Conservation (phyloP, 2,329 filamentous ascomycete genomes). For the Hysterium pulicare region DNA sequence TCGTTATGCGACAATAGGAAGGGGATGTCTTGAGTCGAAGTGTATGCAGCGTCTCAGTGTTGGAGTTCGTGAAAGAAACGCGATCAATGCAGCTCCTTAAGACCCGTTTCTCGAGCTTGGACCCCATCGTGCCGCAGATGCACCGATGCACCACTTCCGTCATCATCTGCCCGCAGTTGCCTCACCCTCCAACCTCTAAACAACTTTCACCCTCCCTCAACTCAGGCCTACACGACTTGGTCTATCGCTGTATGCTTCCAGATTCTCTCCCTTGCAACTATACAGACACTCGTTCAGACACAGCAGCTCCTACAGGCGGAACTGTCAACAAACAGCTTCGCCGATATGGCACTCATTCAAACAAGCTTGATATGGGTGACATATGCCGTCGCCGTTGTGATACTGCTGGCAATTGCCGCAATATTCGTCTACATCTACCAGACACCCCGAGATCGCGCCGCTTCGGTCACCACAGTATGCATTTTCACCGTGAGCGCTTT, state of each 20-base stretch:
- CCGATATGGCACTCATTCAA: slow-evolving; percentile 72
- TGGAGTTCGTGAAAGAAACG: not conserved
- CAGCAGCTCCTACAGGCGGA: not conserved
- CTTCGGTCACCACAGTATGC: slow-evolving; percentile 76
- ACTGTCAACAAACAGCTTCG: slow-evolving; percentile 5
- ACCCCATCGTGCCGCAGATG: too few species aligned
- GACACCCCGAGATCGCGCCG: slow-evolving; percentile 78
- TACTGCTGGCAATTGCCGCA: slow-evolving; percentile 73
- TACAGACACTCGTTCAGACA: not conserved
- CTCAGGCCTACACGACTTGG: not conserved
- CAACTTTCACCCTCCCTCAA: slow-evolving; percentile 1
- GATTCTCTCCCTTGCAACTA: not conserved
- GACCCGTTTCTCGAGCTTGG: not conserved
- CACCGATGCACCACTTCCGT: not conserved
- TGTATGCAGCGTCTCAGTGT: not conserved
- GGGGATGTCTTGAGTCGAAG: not conserved
- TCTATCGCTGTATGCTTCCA: not conserved
- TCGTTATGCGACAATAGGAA: not conserved
- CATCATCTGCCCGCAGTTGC: not conserved
- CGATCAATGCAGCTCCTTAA: not conserved
- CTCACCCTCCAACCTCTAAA: not conserved
- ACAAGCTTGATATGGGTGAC: slow-evolving; percentile 92
- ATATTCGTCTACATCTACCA: slow-evolving; percentile 93
- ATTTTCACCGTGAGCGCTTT: slow-evolving; percentile 83
- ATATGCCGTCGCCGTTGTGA: slow-evolving; percentile 76